phyloP scores from a whole-genome alignment of 1,139 yeast genomes.

The Debaryomycetaceae sp. region DNA sequence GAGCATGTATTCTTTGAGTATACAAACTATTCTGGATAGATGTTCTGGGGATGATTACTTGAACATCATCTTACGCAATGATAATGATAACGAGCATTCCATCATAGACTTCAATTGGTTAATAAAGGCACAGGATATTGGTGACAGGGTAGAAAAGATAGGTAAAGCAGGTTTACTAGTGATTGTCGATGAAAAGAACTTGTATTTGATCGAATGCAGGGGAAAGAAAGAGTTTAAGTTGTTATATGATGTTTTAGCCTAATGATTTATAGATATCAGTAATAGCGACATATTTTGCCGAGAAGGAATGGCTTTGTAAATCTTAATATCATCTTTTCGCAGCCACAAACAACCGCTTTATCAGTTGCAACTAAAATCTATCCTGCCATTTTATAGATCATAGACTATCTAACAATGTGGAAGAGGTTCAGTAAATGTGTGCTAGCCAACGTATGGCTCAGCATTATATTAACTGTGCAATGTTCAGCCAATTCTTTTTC shows the following conservation, averaged over 20 bases:
- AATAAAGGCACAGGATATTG: slow-evolving; percentile 29
- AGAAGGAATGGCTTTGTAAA: background rate
- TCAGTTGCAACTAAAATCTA: background rate
- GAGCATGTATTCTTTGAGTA: slow-evolving; percentile 35
- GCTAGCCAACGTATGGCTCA: background rate
- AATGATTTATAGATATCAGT: background rate
- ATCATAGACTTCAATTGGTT: slow-evolving; percentile 28
- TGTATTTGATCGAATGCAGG: slow-evolving; percentile 46
- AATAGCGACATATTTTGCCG: background rate
- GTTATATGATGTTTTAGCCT: slow-evolving; percentile 23
- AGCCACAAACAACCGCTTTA: slow-evolving; percentile 2
- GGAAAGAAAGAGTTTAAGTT: slow-evolving; percentile 42
- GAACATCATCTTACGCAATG: slow-evolving; percentile 24
- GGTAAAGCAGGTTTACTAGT: slow-evolving; percentile 47
- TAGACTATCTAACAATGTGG: background rate
- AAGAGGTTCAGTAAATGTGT: background rate
- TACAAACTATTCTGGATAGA: slow-evolving; percentile 26
- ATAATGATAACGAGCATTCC: slow-evolving; percentile 11
- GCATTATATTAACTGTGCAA: background rate
- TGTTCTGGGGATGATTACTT: slow-evolving; percentile 24
- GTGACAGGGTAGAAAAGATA: slow-evolving; percentile 31
- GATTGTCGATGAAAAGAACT: slow-evolving; percentile 25
- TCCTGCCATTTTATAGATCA: background rate
- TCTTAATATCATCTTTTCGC: slow-evolving; percentile 1
- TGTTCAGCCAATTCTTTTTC: background rate